A percentile compares a stretch with the other conserved stretches of the same genome.
Evolutionary conservation across 2,329 filamentous ascomycete species (phyloP).

Genomic region (Fusarium begoniae): DNA sequence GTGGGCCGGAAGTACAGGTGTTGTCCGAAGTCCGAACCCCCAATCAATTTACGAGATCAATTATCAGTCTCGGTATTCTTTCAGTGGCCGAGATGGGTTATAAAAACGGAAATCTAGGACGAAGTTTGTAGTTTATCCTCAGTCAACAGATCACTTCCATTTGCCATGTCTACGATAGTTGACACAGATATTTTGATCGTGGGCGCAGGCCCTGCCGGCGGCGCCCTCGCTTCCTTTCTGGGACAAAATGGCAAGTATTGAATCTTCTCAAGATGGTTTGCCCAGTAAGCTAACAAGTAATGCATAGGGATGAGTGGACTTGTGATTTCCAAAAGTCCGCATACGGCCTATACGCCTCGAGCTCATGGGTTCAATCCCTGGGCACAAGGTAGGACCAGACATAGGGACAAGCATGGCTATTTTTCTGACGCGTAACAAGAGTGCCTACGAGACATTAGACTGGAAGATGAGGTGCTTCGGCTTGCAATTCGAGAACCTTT

Average conservation of each 20-base stretch:
- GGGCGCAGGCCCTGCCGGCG: not conserved
- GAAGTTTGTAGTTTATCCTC: rapidly evolving
- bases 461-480: not conserved
- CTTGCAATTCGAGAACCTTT: not conserved
- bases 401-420: rapidly evolving
- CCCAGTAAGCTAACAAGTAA: not conserved
- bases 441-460: not conserved
- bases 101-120: rapidly evolving
- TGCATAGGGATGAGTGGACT: not conserved
- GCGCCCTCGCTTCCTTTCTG: not conserved
- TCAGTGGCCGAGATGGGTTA: not conserved
- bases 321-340: rapidly evolving
- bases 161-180: not conserved
- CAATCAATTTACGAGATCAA: rapidly evolving
- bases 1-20: not conserved
- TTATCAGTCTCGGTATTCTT: rapidly evolving
- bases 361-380: not conserved
- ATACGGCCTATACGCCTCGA: not conserved
- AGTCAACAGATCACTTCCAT: rapidly evolving
- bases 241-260: not conserved
- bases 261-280: rapidly evolving
- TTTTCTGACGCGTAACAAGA: not conserved
- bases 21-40: not conserved
- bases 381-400: rapidly evolving
- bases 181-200: not conserved